A percentile compares a stretch with the other conserved stretches of the same genome.
These are phyloP conservation scores for Naganishia onofrii DNA, from an alignment of 768 basidiomycete species.

Conservation along the genomic window DNA sequence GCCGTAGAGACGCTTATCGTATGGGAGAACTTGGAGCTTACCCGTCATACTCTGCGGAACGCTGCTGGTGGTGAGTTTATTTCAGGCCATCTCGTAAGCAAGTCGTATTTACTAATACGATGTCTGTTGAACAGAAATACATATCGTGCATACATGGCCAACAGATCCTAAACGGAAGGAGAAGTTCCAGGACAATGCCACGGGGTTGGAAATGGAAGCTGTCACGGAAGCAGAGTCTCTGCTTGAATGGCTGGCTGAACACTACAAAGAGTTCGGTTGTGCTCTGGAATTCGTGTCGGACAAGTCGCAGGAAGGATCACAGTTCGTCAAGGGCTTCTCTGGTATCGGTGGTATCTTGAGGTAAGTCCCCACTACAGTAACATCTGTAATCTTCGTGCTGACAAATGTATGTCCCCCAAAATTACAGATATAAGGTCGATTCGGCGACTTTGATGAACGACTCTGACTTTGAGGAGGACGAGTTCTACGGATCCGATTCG, in stretches of 20 bases:
- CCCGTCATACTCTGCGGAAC: constrained; percentile 81
- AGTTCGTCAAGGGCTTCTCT: constrained; percentile 97
- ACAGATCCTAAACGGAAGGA: constrained; percentile 88
- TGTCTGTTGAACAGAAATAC: constrained; percentile 63
- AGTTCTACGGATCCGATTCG: constrained; percentile 53
- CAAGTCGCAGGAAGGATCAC: constrained; percentile 92
- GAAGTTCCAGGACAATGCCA: constrained; percentile 93
- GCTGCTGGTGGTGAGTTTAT: constrained; percentile 72
- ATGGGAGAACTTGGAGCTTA: constrained; percentile 95
- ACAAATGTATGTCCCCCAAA: background rate
- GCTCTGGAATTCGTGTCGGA: constrained; percentile 88
- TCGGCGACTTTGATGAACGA: constrained; percentile 69
- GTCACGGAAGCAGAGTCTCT: constrained; percentile 73
- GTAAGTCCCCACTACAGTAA: constrained; percentile 1
- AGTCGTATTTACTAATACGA: background rate
- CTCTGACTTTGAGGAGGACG: constrained; percentile 53
- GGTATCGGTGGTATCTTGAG: constrained; percentile 86
- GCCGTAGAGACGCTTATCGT: constrained; percentile 96
- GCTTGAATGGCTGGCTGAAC: constrained; percentile 98
- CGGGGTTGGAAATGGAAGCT: constrained; percentile 93
- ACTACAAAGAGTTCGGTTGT: constrained; percentile 96
- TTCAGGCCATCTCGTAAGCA: background rate
- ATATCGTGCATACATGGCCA: constrained; percentile 67
- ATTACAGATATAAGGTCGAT: constrained; percentile 87
- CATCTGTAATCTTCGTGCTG: background rate